Conservation (phyloP, 306 rosid genomes). For the Cucumis melo region DNA sequence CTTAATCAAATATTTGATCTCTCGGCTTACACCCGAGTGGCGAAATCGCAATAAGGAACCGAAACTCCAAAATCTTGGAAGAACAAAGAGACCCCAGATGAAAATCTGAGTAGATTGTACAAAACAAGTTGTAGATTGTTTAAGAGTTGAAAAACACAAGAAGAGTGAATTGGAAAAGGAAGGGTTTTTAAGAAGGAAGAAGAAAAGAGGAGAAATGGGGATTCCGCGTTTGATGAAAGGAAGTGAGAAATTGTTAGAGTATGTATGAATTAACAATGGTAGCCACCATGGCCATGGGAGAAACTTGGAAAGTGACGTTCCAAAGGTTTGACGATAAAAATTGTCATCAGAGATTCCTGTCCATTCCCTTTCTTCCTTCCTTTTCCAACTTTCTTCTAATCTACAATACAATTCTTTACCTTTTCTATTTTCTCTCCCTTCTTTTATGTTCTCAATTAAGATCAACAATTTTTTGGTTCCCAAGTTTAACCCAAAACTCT, state of each 20-base stretch:
- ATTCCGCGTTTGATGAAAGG: background rate
- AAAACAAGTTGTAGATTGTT: background rate
- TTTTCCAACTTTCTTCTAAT: background rate
- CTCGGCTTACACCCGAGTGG: background rate
- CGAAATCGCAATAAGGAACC: background rate
- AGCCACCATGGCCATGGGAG: background rate
- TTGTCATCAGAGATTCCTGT: background rate
- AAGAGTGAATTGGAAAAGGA: background rate
- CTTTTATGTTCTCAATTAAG: too few relatives aligned
- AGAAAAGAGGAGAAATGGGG: background rate
- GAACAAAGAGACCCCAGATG: background rate
- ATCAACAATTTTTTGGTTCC: too few relatives aligned
- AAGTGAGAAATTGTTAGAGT: background rate
- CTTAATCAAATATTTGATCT: background rate
- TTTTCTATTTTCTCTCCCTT: too few relatives aligned
- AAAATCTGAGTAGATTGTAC: background rate
- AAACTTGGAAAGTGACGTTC: background rate
- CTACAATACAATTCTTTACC: background rate
- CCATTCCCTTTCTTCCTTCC: background rate
- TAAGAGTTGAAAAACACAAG: background rate
- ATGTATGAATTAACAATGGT: background rate
- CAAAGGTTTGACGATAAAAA: background rate
- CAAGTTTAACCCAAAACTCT: too few relatives aligned
- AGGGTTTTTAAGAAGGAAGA: background rate
- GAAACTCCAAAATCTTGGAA: background rate